phyloP scores from a whole-genome alignment of 768 basidiomycete species.

The Fomitopsis pulvina region DNA sequence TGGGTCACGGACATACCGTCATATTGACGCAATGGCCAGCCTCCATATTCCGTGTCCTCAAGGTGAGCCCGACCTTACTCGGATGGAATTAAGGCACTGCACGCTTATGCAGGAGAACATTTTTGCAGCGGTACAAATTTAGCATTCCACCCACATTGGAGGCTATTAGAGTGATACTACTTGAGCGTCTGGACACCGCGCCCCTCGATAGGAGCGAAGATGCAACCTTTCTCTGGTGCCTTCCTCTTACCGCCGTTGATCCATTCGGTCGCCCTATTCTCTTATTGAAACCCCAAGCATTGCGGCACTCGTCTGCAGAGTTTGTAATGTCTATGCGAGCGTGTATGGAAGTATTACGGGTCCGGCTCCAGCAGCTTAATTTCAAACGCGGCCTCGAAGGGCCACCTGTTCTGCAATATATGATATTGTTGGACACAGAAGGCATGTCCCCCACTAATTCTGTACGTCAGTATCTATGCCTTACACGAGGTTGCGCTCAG shows the following conservation, averaged over 20 bases:
- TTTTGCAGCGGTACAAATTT: constrained; percentile 57
- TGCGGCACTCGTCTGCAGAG: constrained; percentile 32
- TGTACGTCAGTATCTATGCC: constrained; percentile 32
- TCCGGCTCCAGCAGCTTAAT: constrained; percentile 47
- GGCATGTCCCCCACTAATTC: constrained; percentile 47
- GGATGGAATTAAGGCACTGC: not conserved
- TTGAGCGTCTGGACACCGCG: constrained; percentile 53
- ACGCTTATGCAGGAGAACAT: constrained; percentile 4
- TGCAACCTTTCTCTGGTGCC: constrained; percentile 36
- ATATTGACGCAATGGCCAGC: constrained; percentile 11
- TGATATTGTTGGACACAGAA: constrained; percentile 59
- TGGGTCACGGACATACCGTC: not conserved
- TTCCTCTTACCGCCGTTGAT: constrained; percentile 49
- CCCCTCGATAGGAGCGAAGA: constrained; percentile 30
- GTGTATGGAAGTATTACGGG: constrained; percentile 48
- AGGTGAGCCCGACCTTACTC: constrained; percentile 34
- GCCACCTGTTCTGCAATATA: constrained; percentile 48
- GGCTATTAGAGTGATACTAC: constrained; percentile 44
- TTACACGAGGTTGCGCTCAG: constrained; percentile 3
- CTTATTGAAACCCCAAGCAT: constrained; percentile 39
- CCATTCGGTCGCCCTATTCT: constrained; percentile 63
- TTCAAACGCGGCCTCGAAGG: constrained; percentile 21
- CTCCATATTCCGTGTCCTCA: constrained; percentile 37
- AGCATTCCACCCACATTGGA: constrained; percentile 56
- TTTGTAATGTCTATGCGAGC: constrained; percentile 38